Evolutionary conservation across 306 rosid genomes (phyloP).

Genomic region (Ammopiptanthus mongolicus): DNA sequence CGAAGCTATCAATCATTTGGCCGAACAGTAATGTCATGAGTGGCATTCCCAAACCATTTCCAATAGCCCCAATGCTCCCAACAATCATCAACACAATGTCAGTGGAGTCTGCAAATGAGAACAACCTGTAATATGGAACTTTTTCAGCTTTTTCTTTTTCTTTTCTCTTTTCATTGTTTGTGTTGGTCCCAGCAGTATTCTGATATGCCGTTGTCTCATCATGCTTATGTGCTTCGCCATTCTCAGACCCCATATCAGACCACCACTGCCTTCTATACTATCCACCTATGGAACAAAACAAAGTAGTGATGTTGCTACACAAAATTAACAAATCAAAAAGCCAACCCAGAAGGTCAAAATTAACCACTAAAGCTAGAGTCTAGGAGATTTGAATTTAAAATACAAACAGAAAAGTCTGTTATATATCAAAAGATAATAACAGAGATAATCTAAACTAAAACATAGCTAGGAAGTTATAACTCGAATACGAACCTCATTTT

Average conservation of each 20-base stretch:
- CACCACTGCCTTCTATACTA: not conserved
- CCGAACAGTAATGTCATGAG: slow-evolving; percentile 34
- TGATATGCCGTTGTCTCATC: slow-evolving; percentile 23
- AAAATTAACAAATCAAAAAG: slow-evolving; percentile 2
- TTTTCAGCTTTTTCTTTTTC: slow-evolving; percentile 28
- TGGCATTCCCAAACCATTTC: slow-evolving; percentile 38
- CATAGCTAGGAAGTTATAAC: too few species aligned
- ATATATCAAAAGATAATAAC: too few species aligned
- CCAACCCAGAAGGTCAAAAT: not conserved
- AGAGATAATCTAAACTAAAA: too few species aligned
- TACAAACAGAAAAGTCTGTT: too few species aligned
- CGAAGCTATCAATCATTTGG: slow-evolving; percentile 25
- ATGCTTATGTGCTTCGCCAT: not conserved
- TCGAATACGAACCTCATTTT: too few species aligned
- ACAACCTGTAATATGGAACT: slow-evolving; percentile 51
- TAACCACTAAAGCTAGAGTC: too few species aligned
- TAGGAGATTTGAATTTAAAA: too few species aligned
- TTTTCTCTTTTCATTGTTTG: slow-evolving; percentile 17
- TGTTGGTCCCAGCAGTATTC: slow-evolving; percentile 6
- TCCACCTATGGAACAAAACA: slow-evolving; percentile 6
- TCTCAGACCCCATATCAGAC: slow-evolving; percentile 35
- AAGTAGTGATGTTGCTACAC: not conserved
- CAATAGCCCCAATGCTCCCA: slow-evolving; percentile 37
- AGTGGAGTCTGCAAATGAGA: slow-evolving; percentile 60
- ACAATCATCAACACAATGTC: slow-evolving; percentile 39